A percentile compares a stretch with the other conserved stretches of the same genome.
Conservation (phyloP, 2,329 filamentous ascomycete genomes). For the Aspergillus oerlinghausenensis region DNA sequence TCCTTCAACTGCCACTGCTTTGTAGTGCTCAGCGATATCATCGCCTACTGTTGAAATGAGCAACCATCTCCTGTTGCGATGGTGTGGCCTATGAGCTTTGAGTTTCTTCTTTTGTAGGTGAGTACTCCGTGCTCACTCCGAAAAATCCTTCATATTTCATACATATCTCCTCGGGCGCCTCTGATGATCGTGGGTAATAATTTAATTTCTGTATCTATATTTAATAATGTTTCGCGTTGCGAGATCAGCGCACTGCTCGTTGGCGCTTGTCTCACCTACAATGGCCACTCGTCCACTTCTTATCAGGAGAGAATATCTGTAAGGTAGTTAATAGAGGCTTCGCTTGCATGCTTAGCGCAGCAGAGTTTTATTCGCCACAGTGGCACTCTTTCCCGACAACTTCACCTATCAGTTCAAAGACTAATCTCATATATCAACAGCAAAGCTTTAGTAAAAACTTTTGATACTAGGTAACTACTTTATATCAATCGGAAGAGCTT, state of each 20-base stretch:
- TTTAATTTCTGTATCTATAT: neutral
- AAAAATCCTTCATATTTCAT: neutral
- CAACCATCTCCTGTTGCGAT: neutral
- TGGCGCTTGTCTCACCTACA: neutral
- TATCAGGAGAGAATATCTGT: neutral
- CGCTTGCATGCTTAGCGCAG: neutral
- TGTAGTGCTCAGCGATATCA: neutral
- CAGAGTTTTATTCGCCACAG: slow-evolving; percentile 2
- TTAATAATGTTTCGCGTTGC: neutral
- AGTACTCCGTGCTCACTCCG: neutral
- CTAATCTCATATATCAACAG: neutral
- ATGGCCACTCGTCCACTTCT: neutral
- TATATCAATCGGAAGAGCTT: neutral
- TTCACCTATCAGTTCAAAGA: neutral
- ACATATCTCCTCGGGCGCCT: neutral
- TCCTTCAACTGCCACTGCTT: neutral
- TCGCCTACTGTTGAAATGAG: neutral
- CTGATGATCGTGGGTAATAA: neutral
- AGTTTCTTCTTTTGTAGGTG: neutral
- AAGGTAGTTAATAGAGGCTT: neutral
- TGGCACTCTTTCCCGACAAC: neutral
- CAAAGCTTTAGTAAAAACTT: neutral
- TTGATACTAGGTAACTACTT: neutral
- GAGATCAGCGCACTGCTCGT: neutral
- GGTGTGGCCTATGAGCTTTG: neutral